Evolutionary conservation across 257 asterid species (phyloP), one percentile per base, ranked within the genome.

Genomic region (Phtheirospermum japonicum): DNA sequence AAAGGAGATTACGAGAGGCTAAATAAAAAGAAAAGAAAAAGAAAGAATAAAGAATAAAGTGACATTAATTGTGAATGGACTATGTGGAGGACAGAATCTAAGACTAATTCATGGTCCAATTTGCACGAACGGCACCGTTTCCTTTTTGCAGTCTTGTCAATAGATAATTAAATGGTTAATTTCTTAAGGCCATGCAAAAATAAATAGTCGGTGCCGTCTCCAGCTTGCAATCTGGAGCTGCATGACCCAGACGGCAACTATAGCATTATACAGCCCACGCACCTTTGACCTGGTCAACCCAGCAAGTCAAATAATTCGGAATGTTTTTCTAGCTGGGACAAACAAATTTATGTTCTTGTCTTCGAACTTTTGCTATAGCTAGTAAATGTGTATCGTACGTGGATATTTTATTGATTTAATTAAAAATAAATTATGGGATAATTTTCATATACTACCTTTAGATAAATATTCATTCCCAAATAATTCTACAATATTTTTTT

Each of bases 141-240:
- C 6, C 7, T 8, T 52, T 32, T 39, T 39, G 57, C 18, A 30
- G 42, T 11, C 32, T 17, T 18, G 31, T 46, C 18, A 11, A 13
- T 11, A 16, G 34, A 63, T 63, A 12, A 23, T 4, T 19, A 42
- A 64, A 28, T 66, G 66, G 72, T 36, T 62, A 36, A 57, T 55
- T 12, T 11, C 17, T 23, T 23, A 1, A 23, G 28, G 28, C 28
- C 28, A 13, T 58, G 60, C 48, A 18, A 48, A 31, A 19, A 7
- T 3, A 62, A 59, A 33, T 16, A 69, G 79, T 55, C 75, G 79
- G 76, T 75, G 80, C 80, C 76, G 74, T 49, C 6, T 30, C 60
- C 20, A 23, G 48, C 51, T 31, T 36, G 67, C 58, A 30, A 63
- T 49, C 19, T 0, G 14, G 8, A 1, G 10, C 40, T 6, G 6